Percentiles rank a stretch among this genome's conserved stretches.
Conservation (phyloP, 2,329 filamentous ascomycete species). For the Beauveria caledonica region DNA sequence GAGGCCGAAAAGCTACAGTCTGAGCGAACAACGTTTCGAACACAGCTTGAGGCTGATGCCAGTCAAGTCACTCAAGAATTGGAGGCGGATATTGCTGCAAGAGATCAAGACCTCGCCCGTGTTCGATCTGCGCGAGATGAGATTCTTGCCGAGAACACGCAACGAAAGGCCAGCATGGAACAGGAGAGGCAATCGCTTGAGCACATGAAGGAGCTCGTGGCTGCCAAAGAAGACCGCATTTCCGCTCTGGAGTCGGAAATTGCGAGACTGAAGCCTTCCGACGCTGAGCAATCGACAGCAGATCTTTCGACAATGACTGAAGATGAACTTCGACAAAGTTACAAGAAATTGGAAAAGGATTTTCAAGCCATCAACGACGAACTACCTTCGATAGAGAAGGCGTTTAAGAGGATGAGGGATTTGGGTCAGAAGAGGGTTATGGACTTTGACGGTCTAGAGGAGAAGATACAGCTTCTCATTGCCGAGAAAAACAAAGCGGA, state of each 20-base stretch:
- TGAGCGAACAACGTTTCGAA: slow-evolving; percentile 75
- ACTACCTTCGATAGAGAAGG: slow-evolving; percentile 78
- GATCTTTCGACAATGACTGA: slow-evolving; percentile 50
- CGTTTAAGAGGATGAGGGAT: slow-evolving; percentile 82
- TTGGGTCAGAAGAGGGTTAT: slow-evolving; percentile 80
- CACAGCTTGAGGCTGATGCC: slow-evolving; percentile 72
- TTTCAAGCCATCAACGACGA: slow-evolving; percentile 81
- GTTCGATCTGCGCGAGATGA: slow-evolving; percentile 82
- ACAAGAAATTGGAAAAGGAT: slow-evolving; percentile 67
- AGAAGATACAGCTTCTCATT: slow-evolving; percentile 62
- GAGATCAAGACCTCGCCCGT: slow-evolving; percentile 77
- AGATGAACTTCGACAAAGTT: slow-evolving; percentile 67
- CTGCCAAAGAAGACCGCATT: slow-evolving; percentile 74
- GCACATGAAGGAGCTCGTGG: slow-evolving; percentile 72
- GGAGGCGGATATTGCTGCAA: slow-evolving; percentile 70
- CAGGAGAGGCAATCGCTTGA: slow-evolving; percentile 61
- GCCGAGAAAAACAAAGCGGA: slow-evolving; percentile 95
- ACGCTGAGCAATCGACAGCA: slow-evolving; percentile 34
- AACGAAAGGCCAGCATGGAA: slow-evolving; percentile 72
- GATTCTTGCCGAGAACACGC: slow-evolving; percentile 68
- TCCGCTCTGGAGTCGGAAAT: slow-evolving; percentile 74
- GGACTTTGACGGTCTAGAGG: slow-evolving; percentile 68
- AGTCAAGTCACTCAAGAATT: slow-evolving; percentile 65
- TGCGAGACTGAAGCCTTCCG: slow-evolving; percentile 52
- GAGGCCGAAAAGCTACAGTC: slow-evolving; percentile 78